Evolutionary conservation across 1,139 yeast species (phyloP), one percentile per base, ranked within the genome.

Genomic region (Yamadazyma diddensiae): DNA sequence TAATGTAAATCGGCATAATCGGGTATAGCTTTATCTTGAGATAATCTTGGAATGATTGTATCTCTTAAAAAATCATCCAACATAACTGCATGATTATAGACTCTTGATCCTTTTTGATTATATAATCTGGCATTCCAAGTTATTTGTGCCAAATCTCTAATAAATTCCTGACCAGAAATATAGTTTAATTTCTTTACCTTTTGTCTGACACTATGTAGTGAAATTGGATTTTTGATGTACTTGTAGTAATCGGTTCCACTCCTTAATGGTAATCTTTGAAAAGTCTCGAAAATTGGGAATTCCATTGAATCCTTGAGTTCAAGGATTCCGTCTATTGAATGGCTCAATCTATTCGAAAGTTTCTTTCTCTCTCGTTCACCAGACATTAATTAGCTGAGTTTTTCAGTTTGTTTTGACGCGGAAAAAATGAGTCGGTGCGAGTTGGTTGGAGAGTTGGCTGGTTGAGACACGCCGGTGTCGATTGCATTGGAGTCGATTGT

Each of bases 41-140:
- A 55, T 30, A 82, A 60, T 38, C 61, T 67, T 8, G 87, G 83
- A 23, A 88, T 66, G 17, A 78, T 66, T 15, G 61, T 62, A 3
- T 72, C 71, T 39, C 60, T 65, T 31, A 88, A 57, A 54, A 64
- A 83, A 28, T 70, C 61, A 49, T 88, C 94, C 44, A 90, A 59
- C 18, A 80, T 69, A 12, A 73, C 66, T 0, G 97, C 96, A 47
- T 83, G 85, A 23, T 69, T 66, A 56, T 82, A 84, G 31, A 83
- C 81, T 11, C 66, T 65, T 1, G 90, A 78, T 11, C 73, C 79
- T 42, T 77, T 79, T 37, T 79, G 79, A 54, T 90, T 90, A 57
- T 82, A 90, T 29, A 81, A 74, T 41, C 87, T 74, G 2, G 97
- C 97, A 53, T 90, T 90, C 88, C 95, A 86, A 1, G 86, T 74